phyloP scores from a whole-genome alignment of 2,329 filamentous ascomycete species.

The Fusarium anguioides region DNA sequence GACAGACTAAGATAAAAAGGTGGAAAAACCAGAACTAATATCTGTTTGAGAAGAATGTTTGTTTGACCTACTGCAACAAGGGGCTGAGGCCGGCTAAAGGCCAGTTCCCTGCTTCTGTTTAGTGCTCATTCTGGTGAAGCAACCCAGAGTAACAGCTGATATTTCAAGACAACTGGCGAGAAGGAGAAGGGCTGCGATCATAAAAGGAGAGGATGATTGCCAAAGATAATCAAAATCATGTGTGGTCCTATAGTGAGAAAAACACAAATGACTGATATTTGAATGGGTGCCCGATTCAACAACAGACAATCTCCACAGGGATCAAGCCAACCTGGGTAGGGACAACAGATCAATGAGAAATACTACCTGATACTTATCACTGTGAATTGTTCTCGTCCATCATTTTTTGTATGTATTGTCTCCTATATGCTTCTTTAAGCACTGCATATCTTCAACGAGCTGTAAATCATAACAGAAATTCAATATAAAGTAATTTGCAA shows the following conservation, averaged over 20 bases:
- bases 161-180: background rate
- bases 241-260: background rate
- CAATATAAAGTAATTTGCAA: background rate
- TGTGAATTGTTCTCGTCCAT: background rate
- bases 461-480: background rate
- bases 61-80: slow-evolving; percentile 20
- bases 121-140: slow-evolving; percentile 7
- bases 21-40: slow-evolving; percentile 9
- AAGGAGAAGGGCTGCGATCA: background rate
- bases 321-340: background rate
- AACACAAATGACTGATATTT: background rate
- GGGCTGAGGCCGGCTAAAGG: slow-evolving; percentile 33
- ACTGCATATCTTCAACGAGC: slow-evolving; percentile 10
- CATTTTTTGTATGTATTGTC: background rate
- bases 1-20: slow-evolving; percentile 4
- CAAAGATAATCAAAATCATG: too few species aligned
- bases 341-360: background rate
- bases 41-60: slow-evolving; percentile 3
- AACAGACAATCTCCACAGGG: background rate
- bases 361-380: background rate
- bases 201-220: background rate
- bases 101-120: slow-evolving; percentile 23
- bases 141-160: background rate
- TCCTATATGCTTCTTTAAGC: background rate
- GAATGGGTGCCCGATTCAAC: slow-evolving; percentile 5